Evolutionary conservation across 1,284 basidiomycete species (phyloP).

Genomic region (Sanghuangporus baumii): DNA sequence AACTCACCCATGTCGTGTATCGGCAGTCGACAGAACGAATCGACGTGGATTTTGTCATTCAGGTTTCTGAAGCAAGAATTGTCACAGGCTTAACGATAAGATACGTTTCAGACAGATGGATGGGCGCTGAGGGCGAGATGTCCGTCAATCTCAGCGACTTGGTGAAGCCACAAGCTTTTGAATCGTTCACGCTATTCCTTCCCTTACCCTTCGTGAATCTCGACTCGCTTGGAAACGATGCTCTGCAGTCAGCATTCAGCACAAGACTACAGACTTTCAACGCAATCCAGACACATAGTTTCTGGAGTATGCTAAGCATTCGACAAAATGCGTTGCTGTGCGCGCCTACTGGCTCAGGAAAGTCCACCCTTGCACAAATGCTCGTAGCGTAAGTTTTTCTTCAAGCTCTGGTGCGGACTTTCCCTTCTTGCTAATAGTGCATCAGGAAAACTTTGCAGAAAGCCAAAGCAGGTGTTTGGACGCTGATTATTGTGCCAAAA

Average conservation of each 20-base stretch:
- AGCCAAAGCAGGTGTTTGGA: conserved; percentile 38
- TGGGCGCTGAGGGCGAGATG: conserved; percentile 82
- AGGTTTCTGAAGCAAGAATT: conserved; percentile 53
- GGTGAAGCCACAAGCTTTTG: conserved; percentile 69
- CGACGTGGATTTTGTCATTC: conserved; percentile 77
- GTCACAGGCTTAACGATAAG: conserved; percentile 66
- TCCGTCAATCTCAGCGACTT: conserved; percentile 62
- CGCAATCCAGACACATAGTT: conserved; percentile 85
- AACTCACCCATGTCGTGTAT: conserved; percentile 70
- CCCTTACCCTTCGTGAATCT: conserved; percentile 79
- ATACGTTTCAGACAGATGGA: conserved; percentile 89
- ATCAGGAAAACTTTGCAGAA: conserved; percentile 45
- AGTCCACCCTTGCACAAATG: conserved; percentile 69
- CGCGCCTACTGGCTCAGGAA: conserved; percentile 80
- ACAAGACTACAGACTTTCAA: conserved; percentile 61
- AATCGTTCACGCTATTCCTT: conserved; percentile 64
- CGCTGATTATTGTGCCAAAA: conserved; percentile 52
- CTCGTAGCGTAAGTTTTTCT: conserved; percentile 58
- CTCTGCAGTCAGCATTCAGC: conserved; percentile 42
- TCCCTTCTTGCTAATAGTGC: not conserved
- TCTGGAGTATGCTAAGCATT: conserved; percentile 80
- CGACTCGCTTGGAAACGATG: conserved; percentile 44
- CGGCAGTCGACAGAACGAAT: conserved; percentile 57
- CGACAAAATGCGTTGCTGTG: conserved; percentile 72
- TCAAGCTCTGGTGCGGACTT: conserved; percentile 19